These are phyloP conservation scores for Dendrobium nobile DNA, from an alignment of 106 monocot species.

Conservation along the genomic window DNA sequence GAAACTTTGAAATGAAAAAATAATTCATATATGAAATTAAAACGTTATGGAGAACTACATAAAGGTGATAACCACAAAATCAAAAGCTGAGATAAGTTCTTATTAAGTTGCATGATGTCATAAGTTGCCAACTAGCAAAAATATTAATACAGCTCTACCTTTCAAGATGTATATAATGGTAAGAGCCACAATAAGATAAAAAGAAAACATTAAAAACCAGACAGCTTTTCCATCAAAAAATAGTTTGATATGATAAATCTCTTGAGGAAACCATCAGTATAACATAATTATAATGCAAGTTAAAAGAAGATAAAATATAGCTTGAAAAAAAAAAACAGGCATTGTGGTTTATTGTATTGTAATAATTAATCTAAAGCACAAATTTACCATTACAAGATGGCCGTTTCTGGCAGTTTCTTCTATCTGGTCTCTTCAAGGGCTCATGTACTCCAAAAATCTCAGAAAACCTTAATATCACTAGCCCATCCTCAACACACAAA, in stretches of 20 bases:
- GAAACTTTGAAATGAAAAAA: too few species aligned
- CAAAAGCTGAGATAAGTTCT: not conserved
- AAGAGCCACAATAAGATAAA: not conserved
- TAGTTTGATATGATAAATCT: not conserved
- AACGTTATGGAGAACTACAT: not conserved
- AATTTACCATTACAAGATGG: conserved; percentile 40
- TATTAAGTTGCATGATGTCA: not conserved
- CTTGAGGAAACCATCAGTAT: not conserved
- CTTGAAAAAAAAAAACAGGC: not conserved
- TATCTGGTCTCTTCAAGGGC: conserved; percentile 50
- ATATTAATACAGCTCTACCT: not conserved
- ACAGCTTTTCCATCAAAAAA: not conserved
- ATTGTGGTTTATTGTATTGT: not conserved
- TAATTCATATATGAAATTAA: not conserved
- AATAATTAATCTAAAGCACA: not conserved
- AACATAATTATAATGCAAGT: not conserved
- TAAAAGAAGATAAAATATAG: not conserved
- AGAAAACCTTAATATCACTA: conserved; percentile 70
- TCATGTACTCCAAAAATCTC: conserved; percentile 95
- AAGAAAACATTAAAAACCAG: not conserved
- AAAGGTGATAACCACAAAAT: not conserved
- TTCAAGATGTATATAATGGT: not conserved
- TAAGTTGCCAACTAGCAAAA: not conserved
- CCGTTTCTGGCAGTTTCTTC: conserved; percentile 33
- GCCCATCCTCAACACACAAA: conserved; percentile 80